Percentiles rank a stretch among this genome's conserved stretches.
These are phyloP conservation scores for Pythium pectinolyticum DNA, from an alignment of 352 stramenopile genomes.

Conservation along the genomic window DNA sequence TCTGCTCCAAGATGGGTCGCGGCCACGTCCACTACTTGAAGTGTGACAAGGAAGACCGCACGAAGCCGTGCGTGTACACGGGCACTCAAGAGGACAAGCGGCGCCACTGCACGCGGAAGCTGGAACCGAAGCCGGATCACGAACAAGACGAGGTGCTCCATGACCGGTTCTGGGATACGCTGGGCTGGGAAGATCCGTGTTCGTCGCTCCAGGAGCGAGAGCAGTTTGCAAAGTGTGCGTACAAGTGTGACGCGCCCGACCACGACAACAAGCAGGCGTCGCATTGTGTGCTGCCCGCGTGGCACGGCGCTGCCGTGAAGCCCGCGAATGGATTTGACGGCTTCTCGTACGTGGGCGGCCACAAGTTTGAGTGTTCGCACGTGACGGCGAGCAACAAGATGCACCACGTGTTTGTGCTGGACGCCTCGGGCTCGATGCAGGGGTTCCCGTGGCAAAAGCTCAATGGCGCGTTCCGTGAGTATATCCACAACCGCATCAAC, in stretches of 20 bases:
- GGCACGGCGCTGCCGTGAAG: constrained; percentile 44
- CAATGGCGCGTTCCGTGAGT: constrained; percentile 55
- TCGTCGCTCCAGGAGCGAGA: constrained; percentile 53
- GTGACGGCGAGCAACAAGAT: constrained; percentile 44
- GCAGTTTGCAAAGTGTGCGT: constrained; percentile 70
- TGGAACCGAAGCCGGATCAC: constrained; percentile 58
- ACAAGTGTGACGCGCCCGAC: constrained; percentile 66
- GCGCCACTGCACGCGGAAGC: constrained; percentile 56
- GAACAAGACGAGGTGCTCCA: constrained; percentile 74
- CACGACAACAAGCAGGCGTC: constrained; percentile 56
- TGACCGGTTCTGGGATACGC: constrained; percentile 72
- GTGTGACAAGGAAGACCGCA: constrained; percentile 44
- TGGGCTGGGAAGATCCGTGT: constrained; percentile 76
- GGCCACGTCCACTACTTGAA: constrained; percentile 74
- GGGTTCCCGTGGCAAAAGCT: constrained; percentile 58
- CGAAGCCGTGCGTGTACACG: constrained; percentile 50
- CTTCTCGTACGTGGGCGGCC: constrained; percentile 56
- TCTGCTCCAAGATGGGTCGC: constrained; percentile 79
- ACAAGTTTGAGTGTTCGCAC: constrained; percentile 80
- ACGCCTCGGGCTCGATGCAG: constrained; percentile 74
- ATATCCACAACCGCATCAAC: constrained; percentile 62
- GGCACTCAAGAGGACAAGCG: constrained; percentile 46
- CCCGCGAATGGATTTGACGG: constrained; percentile 35
- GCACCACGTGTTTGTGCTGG: constrained; percentile 81
- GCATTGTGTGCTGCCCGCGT: constrained; percentile 63